phyloP scores from a whole-genome alignment of 2,329 filamentous ascomycete genomes.

The Claviceps monticola region DNA sequence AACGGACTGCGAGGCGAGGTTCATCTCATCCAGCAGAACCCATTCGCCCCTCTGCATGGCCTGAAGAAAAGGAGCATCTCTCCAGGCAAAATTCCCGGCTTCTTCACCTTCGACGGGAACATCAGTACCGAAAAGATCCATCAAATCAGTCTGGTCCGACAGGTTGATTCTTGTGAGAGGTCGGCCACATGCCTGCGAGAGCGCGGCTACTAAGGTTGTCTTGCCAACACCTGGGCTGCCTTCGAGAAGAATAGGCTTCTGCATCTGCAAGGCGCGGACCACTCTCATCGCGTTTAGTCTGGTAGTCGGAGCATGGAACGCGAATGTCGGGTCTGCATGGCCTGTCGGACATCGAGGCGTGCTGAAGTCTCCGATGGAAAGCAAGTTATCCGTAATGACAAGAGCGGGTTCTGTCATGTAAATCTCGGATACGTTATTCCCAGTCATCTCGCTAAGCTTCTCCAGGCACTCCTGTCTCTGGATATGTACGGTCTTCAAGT shows the following conservation, averaged over 20 bases:
- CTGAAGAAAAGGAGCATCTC: constrained; percentile 85
- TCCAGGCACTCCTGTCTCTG: constrained; percentile 62
- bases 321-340: constrained; percentile 25
- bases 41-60: constrained; percentile 96
- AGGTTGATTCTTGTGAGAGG: constrained; percentile 89
- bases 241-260: constrained; percentile 86
- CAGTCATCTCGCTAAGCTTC: constrained; percentile 55
- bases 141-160: constrained; percentile 93
- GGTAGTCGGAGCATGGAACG: constrained; percentile 81
- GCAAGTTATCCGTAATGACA: constrained; percentile 28
- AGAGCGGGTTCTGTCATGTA: constrained; percentile 54
- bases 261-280: constrained; percentile 72
- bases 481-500: constrained; percentile 51
- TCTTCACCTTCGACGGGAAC: constrained; percentile 87
- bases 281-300: constrained; percentile 83
- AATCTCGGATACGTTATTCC: constrained; percentile 43
- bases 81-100: constrained; percentile 85
- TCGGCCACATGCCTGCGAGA: constrained; percentile 67
- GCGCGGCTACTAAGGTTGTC: constrained; percentile 77
- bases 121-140: constrained; percentile 94
- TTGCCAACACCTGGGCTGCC: constrained; percentile 98
- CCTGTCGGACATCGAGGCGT: constrained; percentile 38
- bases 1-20: constrained; percentile 90
- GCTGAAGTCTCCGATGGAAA: constrained; percentile 64
- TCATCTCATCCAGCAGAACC: constrained; percentile 98